Evolutionary conservation across 2,329 filamentous ascomycete genomes (phyloP), one percentile per base, ranked within the genome.

Genomic region (Geosmithia putterillii): DNA sequence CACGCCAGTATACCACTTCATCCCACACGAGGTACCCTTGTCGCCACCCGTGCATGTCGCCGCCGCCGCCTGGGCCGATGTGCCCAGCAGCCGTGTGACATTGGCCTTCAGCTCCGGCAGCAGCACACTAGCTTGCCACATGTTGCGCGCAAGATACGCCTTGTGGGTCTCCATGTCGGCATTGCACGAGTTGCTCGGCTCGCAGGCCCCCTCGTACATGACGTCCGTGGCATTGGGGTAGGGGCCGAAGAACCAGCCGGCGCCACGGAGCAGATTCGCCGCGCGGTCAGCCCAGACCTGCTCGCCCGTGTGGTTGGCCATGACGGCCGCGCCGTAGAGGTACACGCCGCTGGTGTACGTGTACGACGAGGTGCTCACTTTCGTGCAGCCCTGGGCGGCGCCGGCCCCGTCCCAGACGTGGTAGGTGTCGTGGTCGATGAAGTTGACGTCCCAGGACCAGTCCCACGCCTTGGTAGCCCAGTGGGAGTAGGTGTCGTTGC

Each of bases 181-280:
- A 54, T 76, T 73, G 54, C 82, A 86, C 1, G 54, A 65, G 42
- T 62, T 60, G 46, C 65, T 59, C 4, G 59, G 61, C 57, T 86
- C 81, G 63, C 81, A 86, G n/a, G 76, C 74, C 38, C 67, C 66
- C 59, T 86, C 81, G 53, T 67, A 77, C 73, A 85, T 77, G 58
- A 83, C 62, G 53, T 76, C 64, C 19, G 74, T 73, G 5, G 68
- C 61, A 50, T 76, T 73, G 15, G 64, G 54, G 40, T 63, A 67
- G 4, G 70, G 67, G 40, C 57, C 60, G 62, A 82, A 79, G 59
- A 76, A 81, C 55, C 64, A 65, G 20, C 59, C 62, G 3, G 71
- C 61, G 20, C 71, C 73, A 20, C 66, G 58, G 18, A 83, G 58
- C 20, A 83, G 65, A 19, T 66, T 63, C 41, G 65, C 52, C 1